Evolutionary conservation across 2,329 filamentous ascomycete genomes (phyloP).

Genomic region (Neurospora sp.): DNA sequence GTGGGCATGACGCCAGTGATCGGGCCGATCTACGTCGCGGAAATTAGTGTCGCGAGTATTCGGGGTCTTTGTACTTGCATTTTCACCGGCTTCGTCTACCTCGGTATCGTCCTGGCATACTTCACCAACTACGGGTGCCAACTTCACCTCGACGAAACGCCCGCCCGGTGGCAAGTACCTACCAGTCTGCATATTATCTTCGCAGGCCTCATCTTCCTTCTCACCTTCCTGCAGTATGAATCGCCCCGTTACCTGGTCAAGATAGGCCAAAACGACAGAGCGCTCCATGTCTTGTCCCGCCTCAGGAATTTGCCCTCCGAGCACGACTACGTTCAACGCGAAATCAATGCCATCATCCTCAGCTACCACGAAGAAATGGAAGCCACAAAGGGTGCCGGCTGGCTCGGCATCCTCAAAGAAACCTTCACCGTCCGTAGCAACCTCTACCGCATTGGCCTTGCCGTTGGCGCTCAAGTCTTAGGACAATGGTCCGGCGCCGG

Average conservation of each 20-base stretch:
- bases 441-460: slow-evolving; percentile 62
- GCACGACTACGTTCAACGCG: slow-evolving; percentile 49
- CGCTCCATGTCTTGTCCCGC: slow-evolving; percentile 41
- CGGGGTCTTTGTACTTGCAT: slow-evolving; percentile 35
- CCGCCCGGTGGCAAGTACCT: slow-evolving; percentile 49
- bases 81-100: slow-evolving; percentile 62
- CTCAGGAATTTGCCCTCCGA: slow-evolving; percentile 50
- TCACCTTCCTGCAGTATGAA: slow-evolving; percentile 60
- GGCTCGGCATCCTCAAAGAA: slow-evolving; percentile 56
- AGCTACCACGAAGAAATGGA: slow-evolving; percentile 63
- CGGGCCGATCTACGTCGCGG: slow-evolving; percentile 61
- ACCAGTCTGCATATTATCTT: slow-evolving; percentile 72
- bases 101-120: slow-evolving; percentile 70
- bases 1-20: slow-evolving; percentile 59
- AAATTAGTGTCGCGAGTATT: slow-evolving; percentile 32
- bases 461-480: slow-evolving; percentile 58
- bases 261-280: slow-evolving; percentile 47
- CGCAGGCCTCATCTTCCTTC: slow-evolving; percentile 57
- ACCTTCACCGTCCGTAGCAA: slow-evolving; percentile 58
- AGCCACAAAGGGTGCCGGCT: slow-evolving; percentile 55
- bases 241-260: slow-evolving; percentile 65
- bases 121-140: slow-evolving; percentile 59
- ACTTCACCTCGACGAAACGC: slow-evolving; percentile 37
- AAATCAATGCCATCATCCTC: slow-evolving; percentile 54
- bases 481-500: slow-evolving; percentile 66